Percentiles rank a stretch among this genome's conserved stretches.
These are phyloP conservation scores for Gremmenia infestans DNA, from an alignment of 2,329 filamentous ascomycete species.

Conservation along the genomic window DNA sequence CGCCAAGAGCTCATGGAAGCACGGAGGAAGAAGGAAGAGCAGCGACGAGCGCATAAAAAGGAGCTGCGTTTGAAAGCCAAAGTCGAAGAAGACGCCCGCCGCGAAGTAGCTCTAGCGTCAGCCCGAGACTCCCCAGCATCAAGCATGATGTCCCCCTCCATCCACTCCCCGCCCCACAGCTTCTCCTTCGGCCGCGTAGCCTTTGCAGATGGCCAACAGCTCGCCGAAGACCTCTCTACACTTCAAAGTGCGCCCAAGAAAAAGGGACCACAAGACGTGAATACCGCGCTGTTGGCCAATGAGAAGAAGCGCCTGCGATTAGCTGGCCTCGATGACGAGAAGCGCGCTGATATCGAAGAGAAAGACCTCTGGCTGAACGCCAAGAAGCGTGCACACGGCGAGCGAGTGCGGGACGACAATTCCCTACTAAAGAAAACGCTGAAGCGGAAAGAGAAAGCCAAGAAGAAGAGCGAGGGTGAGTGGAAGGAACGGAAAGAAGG, in stretches of 20 bases:
- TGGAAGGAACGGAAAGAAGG: slow-evolving; percentile 72
- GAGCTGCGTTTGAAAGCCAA: slow-evolving; percentile 72
- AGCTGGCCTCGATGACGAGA: slow-evolving; percentile 67
- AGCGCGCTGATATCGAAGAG: slow-evolving; percentile 81
- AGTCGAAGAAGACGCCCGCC: slow-evolving; percentile 67
- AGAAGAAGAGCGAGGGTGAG: slow-evolving; percentile 87
- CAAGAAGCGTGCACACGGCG: slow-evolving; percentile 81
- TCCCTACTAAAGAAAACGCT: slow-evolving; percentile 86
- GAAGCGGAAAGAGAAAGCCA: slow-evolving; percentile 84
- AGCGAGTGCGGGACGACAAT: slow-evolving; percentile 83
- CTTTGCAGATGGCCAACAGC: slow-evolving; percentile 77
- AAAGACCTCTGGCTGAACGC: slow-evolving; percentile 94
- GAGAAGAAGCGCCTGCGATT: slow-evolving; percentile 83
- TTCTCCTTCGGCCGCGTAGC: slow-evolving; percentile 90
- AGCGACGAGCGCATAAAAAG: slow-evolving; percentile 85
- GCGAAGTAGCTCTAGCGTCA: slow-evolving; percentile 55
- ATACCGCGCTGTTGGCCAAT: slow-evolving; percentile 77
- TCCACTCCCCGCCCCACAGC: slow-evolving; percentile 55
- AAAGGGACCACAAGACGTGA: slow-evolving; percentile 79
- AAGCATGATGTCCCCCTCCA: slow-evolving; percentile 50
- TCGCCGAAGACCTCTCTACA: slow-evolving; percentile 63
- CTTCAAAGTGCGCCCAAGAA: slow-evolving; percentile 65
- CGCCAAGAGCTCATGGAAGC: slow-evolving; percentile 90
- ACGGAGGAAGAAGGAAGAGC: slow-evolving; percentile 78
- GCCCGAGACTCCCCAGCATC: slow-evolving; percentile 54